A percentile compares a stretch with the other conserved stretches of the same genome.
Conservation (phyloP, 805 yeast species). For the Naumovozyma castellii region DNA sequence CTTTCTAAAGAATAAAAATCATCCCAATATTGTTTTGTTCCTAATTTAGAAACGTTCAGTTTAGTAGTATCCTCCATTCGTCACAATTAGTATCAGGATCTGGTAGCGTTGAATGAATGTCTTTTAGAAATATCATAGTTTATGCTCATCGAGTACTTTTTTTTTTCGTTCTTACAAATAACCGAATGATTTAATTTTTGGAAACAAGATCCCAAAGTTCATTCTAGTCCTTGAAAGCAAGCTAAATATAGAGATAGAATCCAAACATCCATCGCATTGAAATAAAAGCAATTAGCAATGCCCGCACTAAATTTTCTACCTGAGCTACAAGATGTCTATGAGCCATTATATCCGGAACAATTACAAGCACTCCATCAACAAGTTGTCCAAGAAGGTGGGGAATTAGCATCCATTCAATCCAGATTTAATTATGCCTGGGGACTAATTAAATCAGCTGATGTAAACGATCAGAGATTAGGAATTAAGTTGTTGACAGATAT, state of each 20-base stretch:
- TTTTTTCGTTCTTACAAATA: background rate
- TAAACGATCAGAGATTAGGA: constrained; percentile 67
- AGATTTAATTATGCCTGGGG: constrained; percentile 97
- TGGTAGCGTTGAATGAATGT: too few relatives aligned
- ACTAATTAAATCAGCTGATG: constrained; percentile 58
- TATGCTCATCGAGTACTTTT: background rate
- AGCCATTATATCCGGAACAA: constrained; percentile 60
- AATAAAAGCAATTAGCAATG: too few relatives aligned
- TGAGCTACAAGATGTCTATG: constrained; percentile 25
- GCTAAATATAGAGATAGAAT: too few relatives aligned
- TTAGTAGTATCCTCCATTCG: constrained; percentile 35
- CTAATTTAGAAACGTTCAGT: constrained; percentile 70
- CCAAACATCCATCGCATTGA: too few relatives aligned
- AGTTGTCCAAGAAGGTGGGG: constrained; percentile 65
- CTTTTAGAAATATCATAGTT: too few relatives aligned
- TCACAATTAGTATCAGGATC: too few relatives aligned
- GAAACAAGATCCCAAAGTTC: too few relatives aligned
- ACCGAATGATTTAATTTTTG: background rate
- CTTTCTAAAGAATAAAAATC: constrained; percentile 69
- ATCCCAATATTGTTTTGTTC: constrained; percentile 90
- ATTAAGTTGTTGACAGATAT: constrained; percentile 59
- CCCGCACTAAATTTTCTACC: constrained; percentile 24
- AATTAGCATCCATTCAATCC: constrained; percentile 71
- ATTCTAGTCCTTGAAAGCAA: too few relatives aligned
- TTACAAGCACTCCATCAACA: constrained; percentile 67